Percentiles rank a stretch among this genome's conserved stretches.
Conservation (phyloP, 1,139 yeast genomes). For the Nakaseomyces uthaithaninus region DNA sequence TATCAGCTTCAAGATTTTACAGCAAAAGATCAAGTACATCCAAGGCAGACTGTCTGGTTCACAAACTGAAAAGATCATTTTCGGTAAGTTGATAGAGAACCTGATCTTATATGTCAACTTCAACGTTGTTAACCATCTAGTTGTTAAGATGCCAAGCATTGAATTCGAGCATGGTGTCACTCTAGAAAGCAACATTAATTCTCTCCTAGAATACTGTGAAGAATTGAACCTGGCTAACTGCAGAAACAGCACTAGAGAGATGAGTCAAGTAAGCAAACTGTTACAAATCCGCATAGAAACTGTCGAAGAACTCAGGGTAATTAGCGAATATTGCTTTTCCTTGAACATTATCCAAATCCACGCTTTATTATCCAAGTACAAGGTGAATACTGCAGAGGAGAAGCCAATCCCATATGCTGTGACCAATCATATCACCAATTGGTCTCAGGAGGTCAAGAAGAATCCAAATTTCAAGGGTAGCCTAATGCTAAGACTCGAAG, state of each 20-base stretch:
- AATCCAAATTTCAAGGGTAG: not conserved
- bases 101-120: not conserved
- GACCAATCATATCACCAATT: not conserved
- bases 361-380: conserved; percentile 77
- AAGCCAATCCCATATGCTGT: conserved; percentile 2
- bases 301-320: conserved; percentile 79
- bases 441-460: conserved; percentile 4
- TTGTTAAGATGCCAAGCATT: conserved; percentile 1
- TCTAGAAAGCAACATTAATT: not conserved
- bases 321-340: conserved; percentile 90
- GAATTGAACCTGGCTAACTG: conserved; percentile 4
- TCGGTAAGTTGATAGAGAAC: conserved; percentile 3
- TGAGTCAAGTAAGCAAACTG: conserved; percentile 85
- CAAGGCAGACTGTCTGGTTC: conserved; percentile 1
- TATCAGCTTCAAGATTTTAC: conserved; percentile 2
- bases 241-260: conserved; percentile 14
- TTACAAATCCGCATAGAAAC: conserved; percentile 84
- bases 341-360: conserved; percentile 89
- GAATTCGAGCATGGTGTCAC: not conserved
- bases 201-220: conserved; percentile 6
- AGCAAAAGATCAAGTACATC: conserved; percentile 4
- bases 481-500: conserved; percentile 1
- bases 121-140: conserved; percentile 1
- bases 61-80: not conserved
- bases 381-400: conserved; percentile 18